Percentiles rank a stretch among this genome's conserved stretches.
These are phyloP conservation scores for Gymnopilus dilepis DNA, from an alignment of 768 basidiomycete genomes.

Conservation along the genomic window DNA sequence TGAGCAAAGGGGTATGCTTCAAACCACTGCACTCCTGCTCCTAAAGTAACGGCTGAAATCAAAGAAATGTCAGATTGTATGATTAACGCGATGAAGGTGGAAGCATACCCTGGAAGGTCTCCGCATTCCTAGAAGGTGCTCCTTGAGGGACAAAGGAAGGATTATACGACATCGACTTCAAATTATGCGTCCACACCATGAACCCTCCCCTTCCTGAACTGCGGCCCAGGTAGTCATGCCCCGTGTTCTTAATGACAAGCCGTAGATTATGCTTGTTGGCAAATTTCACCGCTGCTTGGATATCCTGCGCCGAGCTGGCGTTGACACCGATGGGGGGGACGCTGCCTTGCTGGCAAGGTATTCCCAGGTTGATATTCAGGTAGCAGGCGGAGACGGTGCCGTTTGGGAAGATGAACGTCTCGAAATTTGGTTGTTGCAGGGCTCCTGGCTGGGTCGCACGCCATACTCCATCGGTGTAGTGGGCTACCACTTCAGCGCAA, in stretches of 20 bases:
- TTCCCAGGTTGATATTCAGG: conserved; percentile 44
- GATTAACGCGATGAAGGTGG: too few relatives aligned
- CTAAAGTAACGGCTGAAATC: conserved; percentile 35
- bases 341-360: conserved; percentile 49
- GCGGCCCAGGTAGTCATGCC: conserved; percentile 50
- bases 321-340: conserved; percentile 48
- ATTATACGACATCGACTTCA: conserved; percentile 39
- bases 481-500: conserved; percentile 37
- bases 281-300: conserved; percentile 47
- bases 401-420: conserved; percentile 40
- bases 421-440: conserved; percentile 38
- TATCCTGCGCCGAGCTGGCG: conserved; percentile 40
- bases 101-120: conserved; percentile 19
- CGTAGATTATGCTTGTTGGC: conserved; percentile 39
- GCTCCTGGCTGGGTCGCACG: conserved; percentile 45
- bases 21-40: conserved; percentile 51
- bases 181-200: conserved; percentile 45
- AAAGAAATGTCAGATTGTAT: too few relatives aligned
- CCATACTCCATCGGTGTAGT: conserved; percentile 42
- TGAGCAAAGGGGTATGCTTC: conserved; percentile 47
- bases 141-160: conserved; percentile 39
- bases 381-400: conserved; percentile 59
- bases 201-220: conserved; percentile 46
- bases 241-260: conserved; percentile 44
- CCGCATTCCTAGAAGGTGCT: conserved; percentile 23